Percentiles rank a stretch among this genome's conserved stretches.
These are phyloP conservation scores for Clitopilus hobsonii DNA, from an alignment of 768 basidiomycete genomes.

Conservation along the genomic window DNA sequence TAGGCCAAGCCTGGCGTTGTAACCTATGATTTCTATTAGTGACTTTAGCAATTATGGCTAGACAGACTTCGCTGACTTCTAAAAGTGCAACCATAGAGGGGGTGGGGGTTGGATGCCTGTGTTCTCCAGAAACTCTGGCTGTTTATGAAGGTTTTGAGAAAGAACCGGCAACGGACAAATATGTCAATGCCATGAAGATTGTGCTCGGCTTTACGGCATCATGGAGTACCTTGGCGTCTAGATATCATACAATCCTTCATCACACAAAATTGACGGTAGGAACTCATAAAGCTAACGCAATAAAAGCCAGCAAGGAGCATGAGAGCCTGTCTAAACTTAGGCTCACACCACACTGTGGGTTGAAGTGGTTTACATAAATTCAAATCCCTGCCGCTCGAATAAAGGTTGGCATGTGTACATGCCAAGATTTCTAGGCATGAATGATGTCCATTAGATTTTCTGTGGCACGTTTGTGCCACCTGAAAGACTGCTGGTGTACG, in stretches of 20 bases:
- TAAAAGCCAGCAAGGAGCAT: too few relatives aligned
- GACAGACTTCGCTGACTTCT: not conserved
- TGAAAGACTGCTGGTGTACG: not conserved
- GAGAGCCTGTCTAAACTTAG: too few relatives aligned
- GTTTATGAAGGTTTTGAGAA: too few relatives aligned
- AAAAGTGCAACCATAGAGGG: not conserved
- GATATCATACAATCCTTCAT: too few relatives aligned
- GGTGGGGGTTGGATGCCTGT: not conserved
- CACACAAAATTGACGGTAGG: too few relatives aligned
- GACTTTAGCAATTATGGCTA: not conserved
- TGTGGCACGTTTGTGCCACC: not conserved
- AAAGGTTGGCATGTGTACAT: too few relatives aligned
- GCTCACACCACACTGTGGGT: too few relatives aligned
- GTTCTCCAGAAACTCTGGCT: not conserved
- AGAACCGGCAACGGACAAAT: not conserved
- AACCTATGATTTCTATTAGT: constrained; percentile 29
- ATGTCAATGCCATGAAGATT: not conserved
- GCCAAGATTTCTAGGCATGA: too few relatives aligned
- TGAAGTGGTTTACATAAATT: too few relatives aligned
- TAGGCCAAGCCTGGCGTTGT: constrained; percentile 50
- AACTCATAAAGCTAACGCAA: too few relatives aligned
- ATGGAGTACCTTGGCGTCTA: not conserved
- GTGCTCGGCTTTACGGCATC: not conserved
- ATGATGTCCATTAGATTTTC: too few relatives aligned
- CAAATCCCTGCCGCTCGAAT: too few relatives aligned